Percentiles rank a stretch among this genome's conserved stretches.
These are phyloP conservation scores for Torulaspora maleeae DNA, from an alignment of 805 yeast species.

Conservation along the genomic window DNA sequence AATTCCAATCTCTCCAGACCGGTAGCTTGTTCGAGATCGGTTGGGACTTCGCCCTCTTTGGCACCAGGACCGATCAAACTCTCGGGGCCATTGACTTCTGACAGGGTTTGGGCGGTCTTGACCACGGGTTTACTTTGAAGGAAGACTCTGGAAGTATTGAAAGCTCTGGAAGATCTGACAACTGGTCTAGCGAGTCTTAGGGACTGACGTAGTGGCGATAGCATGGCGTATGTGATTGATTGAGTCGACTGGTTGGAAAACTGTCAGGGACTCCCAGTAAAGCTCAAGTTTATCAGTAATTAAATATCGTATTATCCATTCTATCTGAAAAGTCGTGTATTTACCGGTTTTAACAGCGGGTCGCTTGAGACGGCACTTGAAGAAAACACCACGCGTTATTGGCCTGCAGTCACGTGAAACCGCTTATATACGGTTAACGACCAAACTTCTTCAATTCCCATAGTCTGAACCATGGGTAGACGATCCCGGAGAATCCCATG, in stretches of 20 bases:
- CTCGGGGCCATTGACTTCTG: slow-evolving; percentile 74
- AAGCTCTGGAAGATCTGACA: slow-evolving; percentile 34
- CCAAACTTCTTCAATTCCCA: slow-evolving; percentile 57
- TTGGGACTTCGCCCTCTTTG: slow-evolving; percentile 75
- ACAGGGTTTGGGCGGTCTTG: slow-evolving; percentile 61
- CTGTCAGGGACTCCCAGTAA: neutral
- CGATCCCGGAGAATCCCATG: slow-evolving; percentile 62
- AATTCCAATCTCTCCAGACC: slow-evolving; percentile 97
- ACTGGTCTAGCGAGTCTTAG: slow-evolving; percentile 30
- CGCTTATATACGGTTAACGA: slow-evolving; percentile 26
- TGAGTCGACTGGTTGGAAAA: neutral
- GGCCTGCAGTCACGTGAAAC: slow-evolving; percentile 9
- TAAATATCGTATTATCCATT: neutral
- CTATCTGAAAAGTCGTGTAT: neutral
- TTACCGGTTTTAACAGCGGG: slow-evolving; percentile 8
- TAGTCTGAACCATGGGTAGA: slow-evolving; percentile 63
- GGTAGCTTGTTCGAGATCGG: slow-evolving; percentile 94
- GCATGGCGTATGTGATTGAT: slow-evolving; percentile 20
- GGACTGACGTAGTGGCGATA: slow-evolving; percentile 35
- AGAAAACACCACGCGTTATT: slow-evolving; percentile 6
- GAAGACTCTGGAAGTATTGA: slow-evolving; percentile 32
- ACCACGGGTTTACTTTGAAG: slow-evolving; percentile 40
- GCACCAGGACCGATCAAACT: slow-evolving; percentile 92
- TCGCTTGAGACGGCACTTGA: slow-evolving; percentile 6
- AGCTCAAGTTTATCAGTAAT: neutral